These are phyloP conservation scores for Petrea volubilis DNA, from an alignment of 257 asterid genomes.

Conservation along the genomic window DNA sequence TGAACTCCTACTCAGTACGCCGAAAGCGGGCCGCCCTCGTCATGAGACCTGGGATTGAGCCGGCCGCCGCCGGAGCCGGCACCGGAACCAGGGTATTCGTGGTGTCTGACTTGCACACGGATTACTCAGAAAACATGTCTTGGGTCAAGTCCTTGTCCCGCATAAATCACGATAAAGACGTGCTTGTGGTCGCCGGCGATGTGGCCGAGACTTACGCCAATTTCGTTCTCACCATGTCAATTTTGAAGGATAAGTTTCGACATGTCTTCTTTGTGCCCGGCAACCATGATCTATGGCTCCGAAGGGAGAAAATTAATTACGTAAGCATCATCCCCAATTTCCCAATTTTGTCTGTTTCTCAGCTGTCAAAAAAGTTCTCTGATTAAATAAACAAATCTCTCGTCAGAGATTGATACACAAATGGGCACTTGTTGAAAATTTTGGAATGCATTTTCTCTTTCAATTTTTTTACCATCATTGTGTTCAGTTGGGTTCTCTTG, in stretches of 20 bases:
- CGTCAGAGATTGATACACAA: not conserved
- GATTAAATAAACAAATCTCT: not conserved
- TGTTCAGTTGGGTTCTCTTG: slow-evolving; percentile 63
- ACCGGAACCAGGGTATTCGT: slow-evolving; percentile 52
- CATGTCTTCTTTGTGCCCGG: slow-evolving; percentile 87
- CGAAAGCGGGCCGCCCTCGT: slow-evolving; percentile 18
- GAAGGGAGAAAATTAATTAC: slow-evolving; percentile 44
- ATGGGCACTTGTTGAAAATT: not conserved
- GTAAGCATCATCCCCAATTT: slow-evolving; percentile 36
- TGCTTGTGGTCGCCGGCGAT: slow-evolving; percentile 84
- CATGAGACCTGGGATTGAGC: slow-evolving; percentile 47
- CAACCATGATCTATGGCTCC: slow-evolving; percentile 91
- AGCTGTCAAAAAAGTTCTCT: not conserved
- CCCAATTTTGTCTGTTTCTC: not conserved
- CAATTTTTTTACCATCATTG: slow-evolving; percentile 7
- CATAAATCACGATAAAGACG: slow-evolving; percentile 36
- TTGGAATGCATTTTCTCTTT: not conserved
- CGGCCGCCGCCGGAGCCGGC: slow-evolving; percentile 18
- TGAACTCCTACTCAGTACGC: slow-evolving; percentile 1
- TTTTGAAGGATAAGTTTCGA: slow-evolving; percentile 63
- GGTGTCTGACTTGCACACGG: slow-evolving; percentile 89
- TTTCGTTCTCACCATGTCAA: slow-evolving; percentile 64
- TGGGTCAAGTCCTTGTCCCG: slow-evolving; percentile 60
- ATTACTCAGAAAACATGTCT: slow-evolving; percentile 66
- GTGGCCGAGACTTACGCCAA: slow-evolving; percentile 77